Conservation (phyloP, 108 stramenopile genomes). For the Poteriospumella lacustris region DNA sequence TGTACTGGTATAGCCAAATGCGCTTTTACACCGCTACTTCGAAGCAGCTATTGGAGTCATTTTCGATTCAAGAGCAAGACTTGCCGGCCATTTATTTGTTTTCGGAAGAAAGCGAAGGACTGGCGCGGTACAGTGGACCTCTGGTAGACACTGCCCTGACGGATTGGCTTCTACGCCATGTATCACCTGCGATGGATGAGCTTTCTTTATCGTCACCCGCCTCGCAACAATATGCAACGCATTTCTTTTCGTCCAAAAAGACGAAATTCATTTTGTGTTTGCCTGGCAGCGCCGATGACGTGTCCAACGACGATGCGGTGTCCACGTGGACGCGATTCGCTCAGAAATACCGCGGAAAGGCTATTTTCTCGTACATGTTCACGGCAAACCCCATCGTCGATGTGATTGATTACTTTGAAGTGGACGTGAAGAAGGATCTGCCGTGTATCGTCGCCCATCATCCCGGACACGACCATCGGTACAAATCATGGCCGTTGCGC, state of each 20-base stretch:
- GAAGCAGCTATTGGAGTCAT: too few relatives aligned
- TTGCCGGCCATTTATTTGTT: neutral
- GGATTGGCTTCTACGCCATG: neutral
- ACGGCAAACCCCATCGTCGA: neutral
- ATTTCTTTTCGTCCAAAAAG: constrained; percentile 6
- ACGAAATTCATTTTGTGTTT: neutral
- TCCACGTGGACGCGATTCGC: neutral
- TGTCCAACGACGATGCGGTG: neutral
- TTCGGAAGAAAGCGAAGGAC: neutral
- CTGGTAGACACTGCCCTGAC: neutral
- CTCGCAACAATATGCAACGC: neutral
- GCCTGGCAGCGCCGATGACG: neutral
- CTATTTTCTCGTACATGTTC: constrained; percentile 18
- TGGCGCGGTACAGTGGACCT: neutral
- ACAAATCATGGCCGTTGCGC: too few relatives aligned
- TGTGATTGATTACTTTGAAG: constrained; percentile 14
- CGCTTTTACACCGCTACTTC: too few relatives aligned
- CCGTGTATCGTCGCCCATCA: neutral
- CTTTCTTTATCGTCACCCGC: neutral
- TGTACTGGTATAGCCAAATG: too few relatives aligned
- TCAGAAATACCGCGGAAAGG: neutral
- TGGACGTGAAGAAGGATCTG: neutral
- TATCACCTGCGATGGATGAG: neutral
- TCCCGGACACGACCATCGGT: neutral
- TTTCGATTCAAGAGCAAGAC: neutral